Conservation (phyloP, 176 grass and related monocot genomes). For the Aegilops sharonensis region DNA sequence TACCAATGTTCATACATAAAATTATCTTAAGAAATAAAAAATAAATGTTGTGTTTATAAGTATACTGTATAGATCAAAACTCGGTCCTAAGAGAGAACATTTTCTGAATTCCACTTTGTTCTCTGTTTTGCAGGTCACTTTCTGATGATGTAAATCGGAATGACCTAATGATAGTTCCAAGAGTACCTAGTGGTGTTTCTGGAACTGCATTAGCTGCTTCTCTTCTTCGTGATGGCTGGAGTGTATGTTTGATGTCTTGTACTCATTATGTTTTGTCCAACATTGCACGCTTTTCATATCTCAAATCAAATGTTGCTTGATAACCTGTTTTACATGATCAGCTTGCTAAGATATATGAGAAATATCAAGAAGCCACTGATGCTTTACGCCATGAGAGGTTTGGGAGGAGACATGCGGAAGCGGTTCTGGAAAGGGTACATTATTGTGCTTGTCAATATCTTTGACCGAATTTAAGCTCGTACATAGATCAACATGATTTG, state of each 20-base stretch:
- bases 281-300: constrained; percentile 15
- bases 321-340: constrained; percentile 33
- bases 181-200: constrained; percentile 78
- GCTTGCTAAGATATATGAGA: constrained; percentile 98
- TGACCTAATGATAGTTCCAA: constrained; percentile 73
- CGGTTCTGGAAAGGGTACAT: constrained; percentile 86
- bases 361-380: constrained; percentile 98
- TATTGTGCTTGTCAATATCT: constrained; percentile 19
- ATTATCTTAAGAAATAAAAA: background rate
- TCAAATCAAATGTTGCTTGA: constrained; percentile 25
- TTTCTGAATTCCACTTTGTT: background rate
- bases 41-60: background rate
- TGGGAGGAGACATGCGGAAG: constrained; percentile 85
- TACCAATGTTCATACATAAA: background rate
- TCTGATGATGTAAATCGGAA: constrained; percentile 45
- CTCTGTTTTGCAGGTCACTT: constrained; percentile 48
- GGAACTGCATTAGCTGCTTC: constrained; percentile 96
- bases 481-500: background rate
- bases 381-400: constrained; percentile 85
- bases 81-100: background rate
- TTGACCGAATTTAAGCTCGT: background rate
- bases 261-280: constrained; percentile 6
- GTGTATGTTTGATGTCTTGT: constrained; percentile 54
- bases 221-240: constrained; percentile 95
- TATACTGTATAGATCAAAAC: background rate